These are phyloP conservation scores for Sordaria brevicollis DNA, from an alignment of 495 filamentous ascomycete species.

Conservation along the genomic window DNA sequence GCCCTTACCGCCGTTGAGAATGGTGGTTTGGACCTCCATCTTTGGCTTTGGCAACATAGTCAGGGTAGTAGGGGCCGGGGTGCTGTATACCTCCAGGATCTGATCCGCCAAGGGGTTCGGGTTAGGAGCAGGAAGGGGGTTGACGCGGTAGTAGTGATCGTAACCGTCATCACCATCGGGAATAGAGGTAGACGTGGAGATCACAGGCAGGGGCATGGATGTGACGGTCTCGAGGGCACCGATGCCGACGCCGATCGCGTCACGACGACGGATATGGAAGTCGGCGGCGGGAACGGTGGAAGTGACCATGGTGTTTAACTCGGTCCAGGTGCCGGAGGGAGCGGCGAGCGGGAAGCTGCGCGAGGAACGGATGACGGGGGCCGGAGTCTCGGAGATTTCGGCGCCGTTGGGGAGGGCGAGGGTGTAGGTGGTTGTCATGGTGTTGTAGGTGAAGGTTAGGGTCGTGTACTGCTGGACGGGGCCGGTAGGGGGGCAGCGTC, in stretches of 20 bases:
- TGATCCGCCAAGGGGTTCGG: neutral
- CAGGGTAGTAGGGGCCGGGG: too few species aligned
- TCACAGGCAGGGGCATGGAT: neutral
- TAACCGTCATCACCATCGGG: too few species aligned
- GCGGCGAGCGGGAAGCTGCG: neutral
- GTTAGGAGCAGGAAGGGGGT: neutral
- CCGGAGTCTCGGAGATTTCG: neutral
- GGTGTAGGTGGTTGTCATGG: neutral
- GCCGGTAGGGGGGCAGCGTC: too few species aligned
- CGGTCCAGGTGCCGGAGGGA: neutral
- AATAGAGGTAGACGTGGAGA: too few species aligned
- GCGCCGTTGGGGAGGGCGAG: neutral
- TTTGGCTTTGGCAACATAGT: too few species aligned
- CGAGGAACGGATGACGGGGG: neutral
- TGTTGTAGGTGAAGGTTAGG: neutral
- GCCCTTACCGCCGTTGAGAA: neutral
- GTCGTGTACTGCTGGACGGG: neutral
- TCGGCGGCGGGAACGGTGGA: neutral
- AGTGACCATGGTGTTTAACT: neutral
- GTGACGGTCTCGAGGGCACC: neutral
- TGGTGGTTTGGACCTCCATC: neutral
- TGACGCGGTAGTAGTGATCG: neutral
- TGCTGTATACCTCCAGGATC: too few species aligned
- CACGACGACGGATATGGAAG: too few species aligned
- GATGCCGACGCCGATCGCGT: too few species aligned